Evolutionary conservation across 2,329 filamentous ascomycete genomes (phyloP).

Genomic region (Neonectria hederae): DNA sequence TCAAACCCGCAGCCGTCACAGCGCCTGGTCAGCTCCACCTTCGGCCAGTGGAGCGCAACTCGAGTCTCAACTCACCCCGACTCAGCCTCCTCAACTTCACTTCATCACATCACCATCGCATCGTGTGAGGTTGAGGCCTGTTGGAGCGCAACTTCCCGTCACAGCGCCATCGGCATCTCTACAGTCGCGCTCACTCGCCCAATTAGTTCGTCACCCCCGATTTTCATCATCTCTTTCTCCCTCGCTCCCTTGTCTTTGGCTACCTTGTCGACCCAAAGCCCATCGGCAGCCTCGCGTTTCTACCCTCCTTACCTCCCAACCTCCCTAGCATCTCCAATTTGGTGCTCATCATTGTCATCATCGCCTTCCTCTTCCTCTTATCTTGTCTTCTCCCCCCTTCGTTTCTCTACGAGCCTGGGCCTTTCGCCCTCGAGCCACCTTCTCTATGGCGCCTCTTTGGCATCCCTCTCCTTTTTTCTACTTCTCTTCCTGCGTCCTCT

Average conservation of each 20-base stretch:
- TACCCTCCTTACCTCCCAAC: constrained; percentile 31
- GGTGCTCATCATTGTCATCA: constrained; percentile 22
- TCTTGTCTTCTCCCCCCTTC: constrained; percentile 18
- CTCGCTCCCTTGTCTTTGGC: constrained; percentile 29
- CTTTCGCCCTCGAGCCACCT: constrained; percentile 25
- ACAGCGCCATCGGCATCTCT: constrained; percentile 37
- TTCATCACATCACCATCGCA: constrained; percentile 31
- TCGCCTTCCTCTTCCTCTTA: constrained; percentile 18
- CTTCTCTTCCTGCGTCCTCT: constrained; percentile 26
- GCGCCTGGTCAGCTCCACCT: constrained; percentile 33
- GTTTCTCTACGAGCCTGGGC: constrained; percentile 19
- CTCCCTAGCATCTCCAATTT: constrained; percentile 27
- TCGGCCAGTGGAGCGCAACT: constrained; percentile 24
- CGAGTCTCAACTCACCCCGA: constrained; percentile 30
- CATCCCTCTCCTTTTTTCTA: constrained; percentile 38
- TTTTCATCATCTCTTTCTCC: constrained; percentile 37
- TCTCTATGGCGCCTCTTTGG: constrained; percentile 43
- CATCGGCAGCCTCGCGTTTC: constrained; percentile 41
- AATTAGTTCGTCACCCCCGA: constrained; percentile 49
- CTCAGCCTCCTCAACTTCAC: constrained; percentile 45
- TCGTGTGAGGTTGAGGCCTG: constrained; percentile 36
- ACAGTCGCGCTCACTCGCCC: constrained; percentile 44
- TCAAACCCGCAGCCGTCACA: constrained; percentile 26
- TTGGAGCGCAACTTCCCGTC: constrained; percentile 36
- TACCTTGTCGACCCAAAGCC: constrained; percentile 31